Base-by-base conservation (phyloP, 2,329 filamentous ascomycete species). In the Botrytis galanthina region DNA sequence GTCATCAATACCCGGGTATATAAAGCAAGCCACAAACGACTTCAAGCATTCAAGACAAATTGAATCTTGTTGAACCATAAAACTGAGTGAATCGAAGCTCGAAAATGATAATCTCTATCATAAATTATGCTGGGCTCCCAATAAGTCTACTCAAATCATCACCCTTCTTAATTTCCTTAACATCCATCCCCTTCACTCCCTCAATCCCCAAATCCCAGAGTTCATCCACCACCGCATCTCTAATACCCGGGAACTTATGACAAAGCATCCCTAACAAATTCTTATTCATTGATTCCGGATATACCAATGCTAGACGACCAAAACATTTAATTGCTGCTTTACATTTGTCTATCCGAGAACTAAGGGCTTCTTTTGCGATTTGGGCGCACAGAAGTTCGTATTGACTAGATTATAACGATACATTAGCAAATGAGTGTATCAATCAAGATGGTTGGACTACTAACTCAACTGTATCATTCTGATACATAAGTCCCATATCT, bases 401-500 rank as follows among this genome's bases (percentile, higher is more conserved):
- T 42, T 68, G 35, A 57, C 66, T 68, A 9, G n/a, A 26, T 32
- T 1, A 20, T 18, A 20, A 9, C 1, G 16, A 61, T 20, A 4
- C 1, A 12, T 68, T 54, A 68, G 66, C 16, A 26, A 32, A 32
- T 22, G 16, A 8, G 18, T 12, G 12, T 22, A n/a, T 6, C n/a
- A 26, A 5, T 5, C 6, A 6, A 51, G n/a, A 20, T 39, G 3
- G 1, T 20, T 3, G 16, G n/a, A 20, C 7, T 42, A 42, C 66
- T 32, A 42, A 68, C 66, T 22, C 26, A 5, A 12, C 5, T 1
- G 35, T 3, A 5, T 16, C 39, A 7, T 29, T 9, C 12, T 26
- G 12, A 32, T 42, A 42, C 35, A 68, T 14, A 10, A 68, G 48
- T 57, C 35, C 48, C 71, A 69, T 69, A 83, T 95, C 90, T 81